Conservation (phyloP, 441 rosid species). For the Corymbia citriodora region DNA sequence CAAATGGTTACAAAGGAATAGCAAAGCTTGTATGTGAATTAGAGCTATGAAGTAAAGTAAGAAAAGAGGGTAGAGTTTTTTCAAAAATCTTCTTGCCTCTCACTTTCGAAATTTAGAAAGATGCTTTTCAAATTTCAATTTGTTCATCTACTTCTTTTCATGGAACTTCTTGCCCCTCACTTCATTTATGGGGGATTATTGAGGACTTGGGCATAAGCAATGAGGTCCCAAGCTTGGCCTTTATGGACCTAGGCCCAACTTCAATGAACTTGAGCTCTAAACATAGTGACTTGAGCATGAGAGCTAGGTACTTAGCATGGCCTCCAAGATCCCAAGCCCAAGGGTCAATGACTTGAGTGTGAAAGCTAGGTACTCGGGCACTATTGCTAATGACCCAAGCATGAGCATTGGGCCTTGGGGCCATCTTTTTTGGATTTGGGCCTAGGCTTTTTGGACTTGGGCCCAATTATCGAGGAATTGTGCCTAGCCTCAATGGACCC, state of each 20-base stretch:
- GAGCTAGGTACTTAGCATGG: neutral
- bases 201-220: neutral
- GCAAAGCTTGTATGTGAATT: neutral
- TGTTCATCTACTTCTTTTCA: neutral
- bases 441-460: neutral
- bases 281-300: accelerated
- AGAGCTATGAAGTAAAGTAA: neutral
- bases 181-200: neutral
- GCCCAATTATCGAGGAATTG: accelerated
- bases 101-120: neutral
- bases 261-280: neutral
- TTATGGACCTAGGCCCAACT: neutral
- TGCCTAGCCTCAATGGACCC: neutral
- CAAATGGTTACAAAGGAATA: neutral
- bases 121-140: no score
- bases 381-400: neutral
- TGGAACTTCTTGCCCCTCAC: neutral
- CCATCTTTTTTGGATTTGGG: no score
- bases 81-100: neutral
- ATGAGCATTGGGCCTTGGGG: neutral
- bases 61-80: neutral
- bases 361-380: neutral
- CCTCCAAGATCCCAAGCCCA: neutral
- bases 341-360: accelerated
- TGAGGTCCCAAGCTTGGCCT: accelerated